Evolutionary conservation across 192 early-diverging fungal genomes (phyloP).

Genomic region (Podila epicladia): DNA sequence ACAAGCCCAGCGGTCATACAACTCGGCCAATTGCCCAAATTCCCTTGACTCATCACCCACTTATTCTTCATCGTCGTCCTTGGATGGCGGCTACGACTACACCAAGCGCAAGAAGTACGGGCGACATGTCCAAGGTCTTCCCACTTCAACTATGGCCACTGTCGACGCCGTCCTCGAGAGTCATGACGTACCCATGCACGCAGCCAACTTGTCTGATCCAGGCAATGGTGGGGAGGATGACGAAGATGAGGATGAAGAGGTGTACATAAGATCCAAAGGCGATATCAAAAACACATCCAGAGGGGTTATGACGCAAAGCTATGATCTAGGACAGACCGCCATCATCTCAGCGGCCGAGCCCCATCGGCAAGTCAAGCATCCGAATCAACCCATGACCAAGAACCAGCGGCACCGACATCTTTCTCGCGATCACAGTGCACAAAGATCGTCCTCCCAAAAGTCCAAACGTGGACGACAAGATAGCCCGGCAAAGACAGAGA

Average conservation of each 20-base stretch:
- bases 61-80: conserved; percentile 6
- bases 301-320: neutral
- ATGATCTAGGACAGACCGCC: neutral
- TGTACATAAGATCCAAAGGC: too few species aligned
- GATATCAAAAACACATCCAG: neutral
- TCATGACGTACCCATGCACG: neutral
- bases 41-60: neutral
- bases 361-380: conserved; percentile 5
- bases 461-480: neutral
- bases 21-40: too few species aligned
- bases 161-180: conserved; percentile 7
- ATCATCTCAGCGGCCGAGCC: neutral
- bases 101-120: neutral
- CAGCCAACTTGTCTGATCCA: neutral
- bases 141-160: conserved; percentile 1
- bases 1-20: neutral
- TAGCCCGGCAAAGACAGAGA: neutral
- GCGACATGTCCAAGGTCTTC: conserved; percentile 7
- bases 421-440: neutral
- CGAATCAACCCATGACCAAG: neutral
- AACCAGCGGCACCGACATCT: neutral
- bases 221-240: neutral
- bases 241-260: neutral
- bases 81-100: neutral
- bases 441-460: neutral